Percentiles rank a stretch among this genome's conserved stretches.
phyloP scores from a whole-genome alignment of 164 flowering plant genomes.

The Akebia trifoliata region DNA sequence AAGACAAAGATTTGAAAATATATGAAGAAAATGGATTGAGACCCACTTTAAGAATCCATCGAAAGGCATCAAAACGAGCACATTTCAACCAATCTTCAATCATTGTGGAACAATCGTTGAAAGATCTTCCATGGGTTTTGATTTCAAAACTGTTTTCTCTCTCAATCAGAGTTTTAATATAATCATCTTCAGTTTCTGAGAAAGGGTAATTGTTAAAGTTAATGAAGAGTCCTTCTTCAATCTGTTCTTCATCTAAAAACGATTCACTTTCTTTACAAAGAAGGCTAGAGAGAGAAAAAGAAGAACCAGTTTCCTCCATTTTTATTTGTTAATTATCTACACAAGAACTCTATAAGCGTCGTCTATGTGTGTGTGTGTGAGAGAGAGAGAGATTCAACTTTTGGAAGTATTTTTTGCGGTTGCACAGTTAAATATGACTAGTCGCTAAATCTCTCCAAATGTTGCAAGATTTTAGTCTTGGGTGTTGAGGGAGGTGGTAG shows the following conservation, averaged over 20 bases:
- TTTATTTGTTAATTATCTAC: too few relatives aligned
- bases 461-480: too few relatives aligned
- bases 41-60: slow-evolving; percentile 62
- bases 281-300: slow-evolving; percentile 36
- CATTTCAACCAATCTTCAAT: slow-evolving; percentile 33
- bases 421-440: too few relatives aligned
- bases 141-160: slow-evolving; percentile 31
- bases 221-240: slow-evolving; percentile 7
- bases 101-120: slow-evolving; percentile 1
- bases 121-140: not conserved
- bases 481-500: too few relatives aligned
- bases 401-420: too few relatives aligned
- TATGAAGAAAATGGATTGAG: not conserved
- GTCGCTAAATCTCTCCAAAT: too few relatives aligned
- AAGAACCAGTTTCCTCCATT: slow-evolving; percentile 25
- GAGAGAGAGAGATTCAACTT: too few relatives aligned
- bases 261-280: slow-evolving; percentile 45
- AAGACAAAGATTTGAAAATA: not conserved
- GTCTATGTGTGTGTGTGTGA: too few relatives aligned
- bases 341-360: too few relatives aligned
- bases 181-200: slow-evolving; percentile 45
- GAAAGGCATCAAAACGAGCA: slow-evolving; percentile 54
- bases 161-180: slow-evolving; percentile 34
- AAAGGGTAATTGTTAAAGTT: slow-evolving; percentile 7
- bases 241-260: slow-evolving; percentile 26